These are phyloP conservation scores for Aspergillus sp. DNA, from an alignment of 2,329 filamentous ascomycete genomes.

Conservation along the genomic window DNA sequence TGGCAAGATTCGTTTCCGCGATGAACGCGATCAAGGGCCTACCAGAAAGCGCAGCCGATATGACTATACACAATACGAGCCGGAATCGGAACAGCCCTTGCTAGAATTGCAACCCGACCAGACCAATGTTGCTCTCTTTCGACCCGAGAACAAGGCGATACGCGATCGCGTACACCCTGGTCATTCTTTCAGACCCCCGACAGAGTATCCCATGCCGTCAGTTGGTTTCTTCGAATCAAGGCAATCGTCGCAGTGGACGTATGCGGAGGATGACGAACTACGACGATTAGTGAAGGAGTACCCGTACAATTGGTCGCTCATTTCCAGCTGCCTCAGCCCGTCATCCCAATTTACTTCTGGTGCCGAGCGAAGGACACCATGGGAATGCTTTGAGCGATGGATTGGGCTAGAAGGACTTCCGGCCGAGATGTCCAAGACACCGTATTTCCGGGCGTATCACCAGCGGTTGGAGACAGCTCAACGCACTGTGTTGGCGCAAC, in stretches of 20 bases:
- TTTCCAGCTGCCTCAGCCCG: slow-evolving; percentile 68
- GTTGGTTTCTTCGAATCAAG: slow-evolving; percentile 85
- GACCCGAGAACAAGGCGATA: slow-evolving; percentile 79
- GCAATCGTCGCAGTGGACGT: slow-evolving; percentile 82
- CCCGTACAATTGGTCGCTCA: slow-evolving; percentile 95
- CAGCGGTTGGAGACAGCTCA: slow-evolving; percentile 56
- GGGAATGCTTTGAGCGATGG: slow-evolving; percentile 99
- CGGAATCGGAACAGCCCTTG: slow-evolving; percentile 48
- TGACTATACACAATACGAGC: slow-evolving; percentile 66
- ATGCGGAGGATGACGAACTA: slow-evolving; percentile 82
- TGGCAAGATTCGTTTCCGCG: slow-evolving; percentile 64
- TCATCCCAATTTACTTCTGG: slow-evolving; percentile 74
- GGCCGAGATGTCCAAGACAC: slow-evolving; percentile 86
- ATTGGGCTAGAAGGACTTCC: slow-evolving; percentile 84
- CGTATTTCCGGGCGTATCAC: slow-evolving; percentile 78
- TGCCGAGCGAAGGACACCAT: slow-evolving; percentile 81
- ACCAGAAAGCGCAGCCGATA: slow-evolving; percentile 74
- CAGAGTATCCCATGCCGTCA: slow-evolving; percentile 82
- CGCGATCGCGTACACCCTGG: slow-evolving; percentile 83
- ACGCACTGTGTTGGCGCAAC: slow-evolving; percentile 50
- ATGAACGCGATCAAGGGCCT: slow-evolving; percentile 53
- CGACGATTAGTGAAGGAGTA: slow-evolving; percentile 79
- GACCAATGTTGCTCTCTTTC: slow-evolving; percentile 75
- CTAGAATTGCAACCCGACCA: slow-evolving; percentile 58
- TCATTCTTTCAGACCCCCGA: slow-evolving; percentile 87